Evolutionary conservation across 345 rosid species (phyloP).

Genomic region (Iberis pinnata): DNA sequence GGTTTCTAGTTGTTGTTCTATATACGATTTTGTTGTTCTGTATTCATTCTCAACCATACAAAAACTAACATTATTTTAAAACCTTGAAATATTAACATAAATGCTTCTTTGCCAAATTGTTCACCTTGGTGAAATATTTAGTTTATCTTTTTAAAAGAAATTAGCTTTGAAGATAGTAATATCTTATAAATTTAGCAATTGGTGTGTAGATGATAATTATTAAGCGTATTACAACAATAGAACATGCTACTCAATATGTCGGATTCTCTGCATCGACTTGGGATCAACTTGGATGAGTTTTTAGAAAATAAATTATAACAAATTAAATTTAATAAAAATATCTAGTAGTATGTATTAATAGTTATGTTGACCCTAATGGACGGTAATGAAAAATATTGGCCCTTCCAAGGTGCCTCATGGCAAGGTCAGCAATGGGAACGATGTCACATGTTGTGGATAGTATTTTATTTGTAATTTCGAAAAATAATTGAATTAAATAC

Average conservation of each 20-base stretch:
- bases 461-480: conserved; percentile 1
- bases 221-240: background rate
- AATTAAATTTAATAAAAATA: background rate
- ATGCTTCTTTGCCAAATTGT: too few species aligned
- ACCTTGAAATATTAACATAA: too few species aligned
- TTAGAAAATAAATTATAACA: background rate
- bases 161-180: too few species aligned
- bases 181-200: background rate
- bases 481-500: conserved; percentile 14
- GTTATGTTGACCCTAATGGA: conserved; percentile 19
- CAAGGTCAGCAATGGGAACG: conserved; percentile 30
- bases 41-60: too few species aligned
- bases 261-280: conserved; percentile 24
- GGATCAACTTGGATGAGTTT: conserved; percentile 15
- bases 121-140: too few species aligned
- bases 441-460: conserved; percentile 27
- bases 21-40: too few species aligned
- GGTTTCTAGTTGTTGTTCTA: too few species aligned
- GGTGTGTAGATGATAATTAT: background rate
- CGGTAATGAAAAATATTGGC: conserved; percentile 19
- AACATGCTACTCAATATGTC: conserved; percentile 28
- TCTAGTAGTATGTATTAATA: background rate
- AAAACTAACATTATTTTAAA: too few species aligned
- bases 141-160: too few species aligned
- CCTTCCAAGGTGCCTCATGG: conserved; percentile 30